These are phyloP conservation scores for Mortierella sp. DNA, from an alignment of 371 early-diverging fungal genomes.

Conservation along the genomic window DNA sequence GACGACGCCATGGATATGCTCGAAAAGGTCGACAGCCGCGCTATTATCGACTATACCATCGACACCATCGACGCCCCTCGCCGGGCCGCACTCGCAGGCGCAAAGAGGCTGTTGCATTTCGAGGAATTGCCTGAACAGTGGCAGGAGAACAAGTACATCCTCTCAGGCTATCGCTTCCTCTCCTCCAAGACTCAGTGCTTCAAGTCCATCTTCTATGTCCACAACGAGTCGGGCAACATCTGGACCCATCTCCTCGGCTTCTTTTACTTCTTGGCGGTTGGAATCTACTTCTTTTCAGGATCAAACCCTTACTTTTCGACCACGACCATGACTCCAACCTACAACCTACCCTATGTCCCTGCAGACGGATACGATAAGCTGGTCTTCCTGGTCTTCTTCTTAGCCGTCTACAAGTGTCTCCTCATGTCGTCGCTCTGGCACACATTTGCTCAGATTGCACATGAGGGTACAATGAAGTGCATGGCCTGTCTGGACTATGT, in stretches of 20 bases:
- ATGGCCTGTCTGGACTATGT: constrained; percentile 80
- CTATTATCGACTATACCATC: constrained; percentile 41
- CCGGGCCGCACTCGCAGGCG: constrained; percentile 68
- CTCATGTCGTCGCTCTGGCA: constrained; percentile 80
- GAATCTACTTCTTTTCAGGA: constrained; percentile 65
- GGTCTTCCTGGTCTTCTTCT: constrained; percentile 71
- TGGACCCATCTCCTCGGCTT: constrained; percentile 81
- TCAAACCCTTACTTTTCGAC: constrained; percentile 56
- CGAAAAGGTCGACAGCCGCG: constrained; percentile 48
- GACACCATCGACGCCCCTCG: constrained; percentile 69
- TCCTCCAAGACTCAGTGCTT: constrained; percentile 68
- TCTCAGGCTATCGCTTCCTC: constrained; percentile 76
- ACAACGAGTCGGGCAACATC: constrained; percentile 82
- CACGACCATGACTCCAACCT: constrained; percentile 24
- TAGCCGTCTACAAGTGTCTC: constrained; percentile 75
- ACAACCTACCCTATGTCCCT: constrained; percentile 46
- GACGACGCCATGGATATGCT: constrained; percentile 53
- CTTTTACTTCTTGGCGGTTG: constrained; percentile 69
- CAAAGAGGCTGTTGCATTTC: constrained; percentile 69
- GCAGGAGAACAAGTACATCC: constrained; percentile 78
- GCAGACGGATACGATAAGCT: constrained; percentile 65
- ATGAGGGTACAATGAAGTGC: constrained; percentile 71
- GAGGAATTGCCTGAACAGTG: constrained; percentile 77
- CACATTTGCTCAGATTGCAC: constrained; percentile 66
- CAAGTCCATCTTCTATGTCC: constrained; percentile 73